Conservation (phyloP, 2,329 filamentous ascomycete genomes). For the Fusarium sp. region DNA sequence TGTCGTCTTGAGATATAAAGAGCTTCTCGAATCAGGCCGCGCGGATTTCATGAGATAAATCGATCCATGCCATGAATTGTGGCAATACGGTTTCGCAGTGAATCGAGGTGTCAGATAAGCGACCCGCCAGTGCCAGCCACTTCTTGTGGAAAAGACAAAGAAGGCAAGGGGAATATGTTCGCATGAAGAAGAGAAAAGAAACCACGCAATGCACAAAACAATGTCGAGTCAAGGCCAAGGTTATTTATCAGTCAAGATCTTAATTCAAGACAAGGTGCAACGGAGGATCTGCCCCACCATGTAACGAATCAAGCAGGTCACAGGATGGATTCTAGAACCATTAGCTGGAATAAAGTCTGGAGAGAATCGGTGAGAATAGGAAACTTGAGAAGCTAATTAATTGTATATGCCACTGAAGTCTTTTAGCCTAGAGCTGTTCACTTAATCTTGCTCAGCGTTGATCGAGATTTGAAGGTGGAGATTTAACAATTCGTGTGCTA, state of each 20-base stretch:
- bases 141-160: not conserved
- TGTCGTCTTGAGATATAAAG: not conserved
- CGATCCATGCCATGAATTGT: conserved; percentile 34
- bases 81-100: conserved; percentile 31
- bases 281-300: conserved; percentile 40
- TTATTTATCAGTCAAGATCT: conserved; percentile 35
- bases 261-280: conserved; percentile 36
- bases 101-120: conserved; percentile 29
- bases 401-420: not conserved
- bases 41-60: conserved; percentile 31
- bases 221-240: conserved; percentile 16
- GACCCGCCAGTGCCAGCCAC: not conserved
- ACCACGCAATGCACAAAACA: conserved; percentile 5
- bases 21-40: conserved; percentile 13
- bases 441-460: not conserved
- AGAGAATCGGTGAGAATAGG: conserved; percentile 35
- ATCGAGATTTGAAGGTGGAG: too few relatives aligned
- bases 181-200: conserved; percentile 11
- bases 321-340: conserved; percentile 34
- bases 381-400: not conserved
- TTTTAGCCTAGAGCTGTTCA: not conserved
- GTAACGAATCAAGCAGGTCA: conserved; percentile 42
- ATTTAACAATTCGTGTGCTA: too few relatives aligned
- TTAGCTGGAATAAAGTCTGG: conserved; percentile 1
- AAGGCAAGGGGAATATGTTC: not conserved